A percentile compares a stretch with the other conserved stretches of the same genome.
Conservation (phyloP, 108 stramenopile species). For the Poteriospumella lacustris region DNA sequence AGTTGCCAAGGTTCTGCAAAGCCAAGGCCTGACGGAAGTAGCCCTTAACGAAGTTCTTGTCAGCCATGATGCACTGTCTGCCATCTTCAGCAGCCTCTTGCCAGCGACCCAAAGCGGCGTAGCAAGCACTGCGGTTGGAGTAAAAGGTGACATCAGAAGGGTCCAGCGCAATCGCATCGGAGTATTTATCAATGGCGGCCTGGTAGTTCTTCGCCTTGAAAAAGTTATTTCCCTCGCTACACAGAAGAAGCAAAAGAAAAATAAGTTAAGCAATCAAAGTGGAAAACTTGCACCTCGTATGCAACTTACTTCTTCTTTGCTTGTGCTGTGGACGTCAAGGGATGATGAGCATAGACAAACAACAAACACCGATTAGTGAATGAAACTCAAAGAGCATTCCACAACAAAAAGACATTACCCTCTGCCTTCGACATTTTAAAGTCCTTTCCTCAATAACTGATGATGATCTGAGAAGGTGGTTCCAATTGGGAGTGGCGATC, state of each 20-base stretch:
- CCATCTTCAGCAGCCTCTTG: slow-evolving; percentile 83
- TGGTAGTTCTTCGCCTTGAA: slow-evolving; percentile 24
- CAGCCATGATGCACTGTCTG: slow-evolving; percentile 80
- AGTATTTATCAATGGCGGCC: slow-evolving; percentile 12
- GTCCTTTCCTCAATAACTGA: background rate
- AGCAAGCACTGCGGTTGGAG: slow-evolving; percentile 47
- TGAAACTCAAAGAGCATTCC: background rate
- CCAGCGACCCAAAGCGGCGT: slow-evolving; percentile 81
- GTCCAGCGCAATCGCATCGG: slow-evolving; percentile 19
- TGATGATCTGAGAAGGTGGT: too few relatives aligned
- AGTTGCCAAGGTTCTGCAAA: slow-evolving; percentile 41
- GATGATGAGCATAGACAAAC: background rate
- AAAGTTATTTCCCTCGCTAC: slow-evolving; percentile 24
- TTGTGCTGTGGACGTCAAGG: background rate
- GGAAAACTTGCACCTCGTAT: background rate
- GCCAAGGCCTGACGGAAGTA: slow-evolving; percentile 89
- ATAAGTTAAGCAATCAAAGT: background rate
- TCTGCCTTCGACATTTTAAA: slow-evolving; percentile 15
- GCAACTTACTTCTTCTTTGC: slow-evolving; percentile 16
- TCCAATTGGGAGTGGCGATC: too few relatives aligned
- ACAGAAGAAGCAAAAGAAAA: slow-evolving; percentile 5
- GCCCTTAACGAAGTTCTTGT: slow-evolving; percentile 90
- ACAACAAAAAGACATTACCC: background rate
- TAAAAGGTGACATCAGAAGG: slow-evolving; percentile 23
- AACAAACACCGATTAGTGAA: background rate